These are phyloP conservation scores for Lactifluus echinatus DNA, from an alignment of 768 basidiomycete genomes.

Conservation along the genomic window DNA sequence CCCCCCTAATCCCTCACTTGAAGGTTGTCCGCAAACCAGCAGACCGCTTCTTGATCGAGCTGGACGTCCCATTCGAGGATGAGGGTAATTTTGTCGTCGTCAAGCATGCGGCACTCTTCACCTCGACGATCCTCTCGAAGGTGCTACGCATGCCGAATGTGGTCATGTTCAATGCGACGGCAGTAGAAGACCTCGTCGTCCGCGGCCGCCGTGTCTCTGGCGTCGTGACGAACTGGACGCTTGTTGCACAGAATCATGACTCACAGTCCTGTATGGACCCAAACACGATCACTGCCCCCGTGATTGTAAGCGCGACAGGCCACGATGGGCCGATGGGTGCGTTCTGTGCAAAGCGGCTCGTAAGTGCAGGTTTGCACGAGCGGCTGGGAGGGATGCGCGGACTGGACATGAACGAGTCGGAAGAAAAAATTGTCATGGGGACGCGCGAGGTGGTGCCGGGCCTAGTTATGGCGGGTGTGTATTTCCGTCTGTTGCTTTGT, in stretches of 20 bases:
- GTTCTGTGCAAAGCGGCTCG: conserved; percentile 71
- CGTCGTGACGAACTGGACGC: conserved; percentile 49
- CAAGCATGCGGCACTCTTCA: conserved; percentile 77
- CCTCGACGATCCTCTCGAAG: conserved; percentile 62
- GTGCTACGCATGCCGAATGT: conserved; percentile 66
- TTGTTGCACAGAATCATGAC: conserved; percentile 52
- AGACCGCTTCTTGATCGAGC: conserved; percentile 56
- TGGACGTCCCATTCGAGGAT: conserved; percentile 69
- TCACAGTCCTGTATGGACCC: conserved; percentile 65
- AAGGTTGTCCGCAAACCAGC: conserved; percentile 75
- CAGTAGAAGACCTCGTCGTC: conserved; percentile 74
- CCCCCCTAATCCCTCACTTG: not conserved
- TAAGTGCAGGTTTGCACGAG: conserved; percentile 63
- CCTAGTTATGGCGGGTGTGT: conserved; percentile 61
- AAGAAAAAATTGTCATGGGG: conserved; percentile 69
- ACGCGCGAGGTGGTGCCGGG: conserved; percentile 73
- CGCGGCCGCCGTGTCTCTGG: conserved; percentile 46
- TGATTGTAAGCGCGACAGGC: conserved; percentile 63
- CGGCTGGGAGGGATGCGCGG: conserved; percentile 75
- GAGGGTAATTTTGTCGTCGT: conserved; percentile 73
- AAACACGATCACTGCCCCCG: conserved; percentile 72
- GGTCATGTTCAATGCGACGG: conserved; percentile 68
- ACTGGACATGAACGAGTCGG: conserved; percentile 75
- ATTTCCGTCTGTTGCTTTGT: not conserved
- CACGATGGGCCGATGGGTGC: conserved; percentile 78